Conservation (phyloP, 1,284 basidiomycete genomes). For the Exobasidium cylindrosporum region DNA sequence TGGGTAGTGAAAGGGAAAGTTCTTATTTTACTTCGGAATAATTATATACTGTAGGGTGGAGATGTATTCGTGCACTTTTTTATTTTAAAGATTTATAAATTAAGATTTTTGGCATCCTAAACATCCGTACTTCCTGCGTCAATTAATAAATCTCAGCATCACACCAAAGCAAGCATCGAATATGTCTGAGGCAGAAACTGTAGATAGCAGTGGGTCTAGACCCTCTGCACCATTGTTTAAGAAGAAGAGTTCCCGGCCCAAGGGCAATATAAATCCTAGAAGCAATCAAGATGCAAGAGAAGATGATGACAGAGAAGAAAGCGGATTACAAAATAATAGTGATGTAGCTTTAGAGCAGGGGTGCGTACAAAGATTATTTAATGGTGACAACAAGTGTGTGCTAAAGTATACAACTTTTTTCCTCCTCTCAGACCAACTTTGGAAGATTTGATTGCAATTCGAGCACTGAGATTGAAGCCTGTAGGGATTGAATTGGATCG, state of each 20-base stretch:
- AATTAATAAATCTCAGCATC: no score
- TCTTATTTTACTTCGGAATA: no score
- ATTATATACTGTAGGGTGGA: no score
- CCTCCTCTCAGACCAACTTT: neutral
- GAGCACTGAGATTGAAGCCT: conserved; percentile 68
- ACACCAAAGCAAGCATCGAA: no score
- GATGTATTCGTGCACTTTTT: no score
- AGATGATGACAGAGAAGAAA: neutral
- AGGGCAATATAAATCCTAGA: neutral
- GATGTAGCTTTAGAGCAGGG: neutral
- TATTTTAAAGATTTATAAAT: no score
- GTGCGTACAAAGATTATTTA: no score
- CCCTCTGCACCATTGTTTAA: neutral
- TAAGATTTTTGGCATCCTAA: no score
- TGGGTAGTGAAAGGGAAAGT: no score
- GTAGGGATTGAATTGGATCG: conserved; percentile 83
- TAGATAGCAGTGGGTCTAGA: neutral
- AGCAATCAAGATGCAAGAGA: neutral
- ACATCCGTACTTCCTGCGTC: no score
- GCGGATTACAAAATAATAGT: neutral
- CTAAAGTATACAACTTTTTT: neutral
- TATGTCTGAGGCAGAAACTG: neutral
- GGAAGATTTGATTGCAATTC: conserved; percentile 74
- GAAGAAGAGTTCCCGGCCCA: neutral
- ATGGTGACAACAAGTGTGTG: no score